Conservation (phyloP, 169 alveolate species). For the Plasmodium billcollinsi region DNA sequence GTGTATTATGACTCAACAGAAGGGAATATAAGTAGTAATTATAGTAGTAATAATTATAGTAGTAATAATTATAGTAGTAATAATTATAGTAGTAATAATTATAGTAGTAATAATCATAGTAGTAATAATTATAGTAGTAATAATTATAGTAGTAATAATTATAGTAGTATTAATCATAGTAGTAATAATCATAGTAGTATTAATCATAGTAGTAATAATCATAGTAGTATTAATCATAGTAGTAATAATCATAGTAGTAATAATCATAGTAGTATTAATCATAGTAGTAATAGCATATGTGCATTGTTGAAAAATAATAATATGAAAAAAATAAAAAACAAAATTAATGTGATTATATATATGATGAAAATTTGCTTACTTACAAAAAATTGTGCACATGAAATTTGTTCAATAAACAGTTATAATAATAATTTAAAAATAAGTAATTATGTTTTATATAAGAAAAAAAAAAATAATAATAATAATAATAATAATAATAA, state of each 20-base stretch:
- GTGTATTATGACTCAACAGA: not conserved
- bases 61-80: no score
- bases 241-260: not conserved
- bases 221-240: not conserved
- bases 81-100: no score
- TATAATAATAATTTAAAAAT: constrained; percentile 20
- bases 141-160: no score
- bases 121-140: no score
- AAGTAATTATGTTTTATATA: not conserved
- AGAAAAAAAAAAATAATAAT: not conserved
- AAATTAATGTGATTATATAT: constrained; percentile 13
- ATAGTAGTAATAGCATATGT: not conserved
- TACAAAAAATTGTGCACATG: constrained; percentile 32
- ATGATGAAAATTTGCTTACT: constrained; percentile 24
- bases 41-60: no score
- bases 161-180: no score
- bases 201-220: not conserved
- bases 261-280: not conserved
- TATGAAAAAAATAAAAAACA: not conserved
- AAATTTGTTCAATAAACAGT: constrained; percentile 36
- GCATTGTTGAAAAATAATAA: not conserved
- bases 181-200: no score
- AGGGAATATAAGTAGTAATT: no score
- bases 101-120: no score
- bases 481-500: not conserved